Percentiles rank a stretch among this genome's conserved stretches.
Evolutionary conservation across 1,139 yeast genomes (phyloP).

Genomic region (Pichia sorboxylosa): DNA sequence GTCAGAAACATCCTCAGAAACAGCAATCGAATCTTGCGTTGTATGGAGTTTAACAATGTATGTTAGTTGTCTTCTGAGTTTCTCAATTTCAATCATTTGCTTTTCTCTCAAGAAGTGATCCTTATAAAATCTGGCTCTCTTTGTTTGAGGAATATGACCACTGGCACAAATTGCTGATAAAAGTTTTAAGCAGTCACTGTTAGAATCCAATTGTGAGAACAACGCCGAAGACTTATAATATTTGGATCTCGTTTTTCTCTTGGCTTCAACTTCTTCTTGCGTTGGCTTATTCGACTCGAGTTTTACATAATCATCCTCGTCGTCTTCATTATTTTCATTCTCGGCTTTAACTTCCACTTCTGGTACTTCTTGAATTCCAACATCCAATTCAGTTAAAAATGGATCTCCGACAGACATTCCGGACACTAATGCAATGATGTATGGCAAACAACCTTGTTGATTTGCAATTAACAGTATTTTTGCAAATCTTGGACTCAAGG

Average conservation of each 20-base stretch:
- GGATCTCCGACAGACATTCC: constrained; percentile 94
- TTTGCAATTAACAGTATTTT: constrained; percentile 83
- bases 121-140: constrained; percentile 36
- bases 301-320: constrained; percentile 24
- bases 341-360: constrained; percentile 1
- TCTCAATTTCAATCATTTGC: constrained; percentile 73
- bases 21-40: constrained; percentile 46
- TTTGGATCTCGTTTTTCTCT: constrained; percentile 34
- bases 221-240: constrained; percentile 45
- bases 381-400: constrained; percentile 60
- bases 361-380: constrained; percentile 35
- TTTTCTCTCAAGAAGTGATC: constrained; percentile 55
- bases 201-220: constrained; percentile 57
- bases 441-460: constrained; percentile 76
- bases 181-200: constrained; percentile 64
- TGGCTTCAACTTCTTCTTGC: constrained; percentile 29
- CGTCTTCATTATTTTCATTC: constrained; percentile 7
- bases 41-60: constrained; percentile 61
- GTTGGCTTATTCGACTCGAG: constrained; percentile 19
- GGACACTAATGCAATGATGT: constrained; percentile 80
- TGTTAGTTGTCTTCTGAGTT: constrained; percentile 68
- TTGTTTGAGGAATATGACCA: constrained; percentile 55
- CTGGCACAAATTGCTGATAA: constrained; percentile 82
- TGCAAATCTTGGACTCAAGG: constrained; percentile 87
- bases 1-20: constrained; percentile 28